Conservation (phyloP, 2,329 filamentous ascomycete species). For the Pyrenophora tritici-repentis region DNA sequence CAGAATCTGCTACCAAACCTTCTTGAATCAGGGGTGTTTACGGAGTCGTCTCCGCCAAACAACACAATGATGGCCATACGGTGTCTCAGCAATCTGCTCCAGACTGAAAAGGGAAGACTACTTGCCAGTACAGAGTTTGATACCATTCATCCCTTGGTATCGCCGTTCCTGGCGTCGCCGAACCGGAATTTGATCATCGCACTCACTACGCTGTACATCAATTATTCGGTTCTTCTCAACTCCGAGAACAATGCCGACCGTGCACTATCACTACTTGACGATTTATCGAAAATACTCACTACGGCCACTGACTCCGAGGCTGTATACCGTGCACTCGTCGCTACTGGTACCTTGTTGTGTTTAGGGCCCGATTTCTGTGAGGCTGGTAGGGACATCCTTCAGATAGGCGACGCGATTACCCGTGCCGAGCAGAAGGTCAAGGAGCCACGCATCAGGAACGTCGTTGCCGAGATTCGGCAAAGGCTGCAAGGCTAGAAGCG, state of each 20-base stretch:
- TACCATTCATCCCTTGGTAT: constrained; percentile 65
- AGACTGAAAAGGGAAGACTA: constrained; percentile 69
- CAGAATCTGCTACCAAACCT: constrained; percentile 66
- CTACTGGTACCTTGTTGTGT: constrained; percentile 75
- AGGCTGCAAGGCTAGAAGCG: constrained; percentile 43
- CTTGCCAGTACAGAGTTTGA: constrained; percentile 63
- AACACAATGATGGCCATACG: constrained; percentile 87
- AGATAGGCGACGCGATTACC: constrained; percentile 55
- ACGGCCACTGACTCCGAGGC: constrained; percentile 79
- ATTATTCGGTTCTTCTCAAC: constrained; percentile 75
- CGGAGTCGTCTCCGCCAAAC: constrained; percentile 68
- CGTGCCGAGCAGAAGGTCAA: constrained; percentile 59
- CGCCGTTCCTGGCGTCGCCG: constrained; percentile 59
- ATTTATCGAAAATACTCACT: constrained; percentile 66
- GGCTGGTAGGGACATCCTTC: constrained; percentile 62
- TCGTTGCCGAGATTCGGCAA: constrained; percentile 64
- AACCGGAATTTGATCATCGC: constrained; percentile 86
- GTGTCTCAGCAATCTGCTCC: constrained; percentile 82
- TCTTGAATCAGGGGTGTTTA: constrained; percentile 62
- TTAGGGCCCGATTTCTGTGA: constrained; percentile 64
- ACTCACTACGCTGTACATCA: constrained; percentile 79
- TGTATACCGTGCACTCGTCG: constrained; percentile 80
- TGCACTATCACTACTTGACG: constrained; percentile 61
- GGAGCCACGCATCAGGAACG: constrained; percentile 64
- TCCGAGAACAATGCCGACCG: constrained; percentile 56